A percentile compares a stretch with the other conserved stretches of the same genome.
Evolutionary conservation across 2,329 filamentous ascomycete genomes (phyloP).

Genomic region (Penicillium hordei): DNA sequence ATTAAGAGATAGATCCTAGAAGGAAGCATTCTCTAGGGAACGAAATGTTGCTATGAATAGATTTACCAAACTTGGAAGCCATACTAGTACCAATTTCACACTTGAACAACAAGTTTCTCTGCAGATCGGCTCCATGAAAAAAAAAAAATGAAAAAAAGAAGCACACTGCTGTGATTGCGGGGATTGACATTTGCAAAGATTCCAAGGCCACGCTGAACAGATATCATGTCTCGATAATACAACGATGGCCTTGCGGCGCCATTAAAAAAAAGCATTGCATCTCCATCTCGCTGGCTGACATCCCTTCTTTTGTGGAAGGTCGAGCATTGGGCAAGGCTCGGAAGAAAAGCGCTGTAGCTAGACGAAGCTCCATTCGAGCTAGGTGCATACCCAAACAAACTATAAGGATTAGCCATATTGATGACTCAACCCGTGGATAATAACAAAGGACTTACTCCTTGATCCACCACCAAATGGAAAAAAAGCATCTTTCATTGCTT

Average conservation of each 20-base stretch:
- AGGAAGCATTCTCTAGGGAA: not conserved
- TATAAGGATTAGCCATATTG: conserved; percentile 9
- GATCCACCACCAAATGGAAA: conserved; percentile 70
- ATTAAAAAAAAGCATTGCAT: conserved; percentile 48
- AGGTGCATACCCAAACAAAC: conserved; percentile 69
- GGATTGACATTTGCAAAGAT: not conserved
- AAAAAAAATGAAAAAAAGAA: too few species aligned
- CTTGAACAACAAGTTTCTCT: not conserved
- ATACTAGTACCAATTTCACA: not conserved
- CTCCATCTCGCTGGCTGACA: conserved; percentile 43
- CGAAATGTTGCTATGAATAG: not conserved
- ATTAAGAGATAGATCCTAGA: not conserved
- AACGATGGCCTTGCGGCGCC: conserved; percentile 44
- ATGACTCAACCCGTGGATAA: not conserved
- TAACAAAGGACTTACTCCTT: conserved; percentile 41
- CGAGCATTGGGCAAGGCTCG: conserved; percentile 30
- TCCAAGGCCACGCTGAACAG: not conserved
- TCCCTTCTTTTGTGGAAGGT: conserved; percentile 23
- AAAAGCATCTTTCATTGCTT: conserved; percentile 56
- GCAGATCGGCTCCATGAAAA: not conserved
- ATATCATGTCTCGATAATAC: conserved; percentile 34
- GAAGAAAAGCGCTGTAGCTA: conserved; percentile 55
- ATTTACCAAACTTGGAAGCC: not conserved
- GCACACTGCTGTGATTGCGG: not conserved
- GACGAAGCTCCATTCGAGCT: conserved; percentile 58